Percentiles rank a stretch among this genome's conserved stretches.
Conservation (phyloP, 2,329 filamentous ascomycete genomes). For the Periglandula ipomoeae region DNA sequence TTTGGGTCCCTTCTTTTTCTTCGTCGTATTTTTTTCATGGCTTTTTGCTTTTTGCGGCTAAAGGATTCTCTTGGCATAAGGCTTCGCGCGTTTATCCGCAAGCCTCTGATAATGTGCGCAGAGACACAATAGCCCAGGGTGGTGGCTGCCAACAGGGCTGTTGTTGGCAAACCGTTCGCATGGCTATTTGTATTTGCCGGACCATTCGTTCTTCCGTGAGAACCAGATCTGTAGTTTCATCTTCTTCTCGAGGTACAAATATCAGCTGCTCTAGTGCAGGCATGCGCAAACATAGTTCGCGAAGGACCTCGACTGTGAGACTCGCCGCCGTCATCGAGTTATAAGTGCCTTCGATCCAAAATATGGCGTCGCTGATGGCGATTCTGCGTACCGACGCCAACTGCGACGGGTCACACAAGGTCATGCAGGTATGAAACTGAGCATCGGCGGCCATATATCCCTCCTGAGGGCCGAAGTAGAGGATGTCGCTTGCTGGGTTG, state of each 20-base stretch:
- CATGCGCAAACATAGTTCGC: constrained; percentile 28
- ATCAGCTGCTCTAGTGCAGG: constrained; percentile 31
- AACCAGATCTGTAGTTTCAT: constrained; percentile 19
- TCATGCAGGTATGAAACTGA: constrained; percentile 35
- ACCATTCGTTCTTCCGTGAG: constrained; percentile 26
- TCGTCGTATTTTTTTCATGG: background rate
- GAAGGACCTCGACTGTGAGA: constrained; percentile 30
- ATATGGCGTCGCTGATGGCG: constrained; percentile 36
- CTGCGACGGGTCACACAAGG: constrained; percentile 31
- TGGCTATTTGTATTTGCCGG: constrained; percentile 27
- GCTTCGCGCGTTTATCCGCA: constrained; percentile 4
- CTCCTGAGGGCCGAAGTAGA: constrained; percentile 37
- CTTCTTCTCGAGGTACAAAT: constrained; percentile 33
- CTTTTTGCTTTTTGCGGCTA: background rate
- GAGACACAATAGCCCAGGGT: constrained; percentile 28
- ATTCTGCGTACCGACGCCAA: constrained; percentile 31
- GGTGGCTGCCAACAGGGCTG: constrained; percentile 24
- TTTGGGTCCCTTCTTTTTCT: background rate
- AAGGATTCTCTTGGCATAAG: background rate
- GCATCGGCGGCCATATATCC: constrained; percentile 36
- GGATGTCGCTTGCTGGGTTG: constrained; percentile 30
- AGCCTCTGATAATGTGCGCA: constrained; percentile 2
- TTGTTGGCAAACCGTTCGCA: constrained; percentile 22
- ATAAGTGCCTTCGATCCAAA: constrained; percentile 27
- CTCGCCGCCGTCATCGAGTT: constrained; percentile 29